Conservation (phyloP, 2,329 filamentous ascomycete species). For the Aspergillus fructus region DNA sequence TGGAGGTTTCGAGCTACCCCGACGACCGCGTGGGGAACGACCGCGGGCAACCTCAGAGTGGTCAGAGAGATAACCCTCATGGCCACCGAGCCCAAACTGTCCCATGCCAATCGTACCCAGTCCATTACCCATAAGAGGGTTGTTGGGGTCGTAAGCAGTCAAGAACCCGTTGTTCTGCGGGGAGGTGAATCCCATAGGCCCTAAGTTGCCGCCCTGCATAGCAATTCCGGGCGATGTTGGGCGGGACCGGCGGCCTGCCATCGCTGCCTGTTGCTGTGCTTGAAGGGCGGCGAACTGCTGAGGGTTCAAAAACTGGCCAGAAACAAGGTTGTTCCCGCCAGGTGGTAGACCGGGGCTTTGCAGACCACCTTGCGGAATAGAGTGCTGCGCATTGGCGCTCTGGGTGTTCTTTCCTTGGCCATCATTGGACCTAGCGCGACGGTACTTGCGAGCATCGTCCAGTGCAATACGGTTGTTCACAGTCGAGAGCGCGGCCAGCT, state of each 20-base stretch:
- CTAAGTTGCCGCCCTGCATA: constrained; percentile 66
- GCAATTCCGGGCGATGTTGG: constrained; percentile 86
- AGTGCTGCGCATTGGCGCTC: constrained; percentile 51
- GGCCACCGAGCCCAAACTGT: constrained; percentile 67
- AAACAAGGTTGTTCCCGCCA: constrained; percentile 75
- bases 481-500: constrained; percentile 91
- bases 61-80: constrained; percentile 89
- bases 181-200: constrained; percentile 71
- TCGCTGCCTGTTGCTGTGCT: constrained; percentile 58
- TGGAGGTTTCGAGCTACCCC: constrained; percentile 94
- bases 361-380: constrained; percentile 64
- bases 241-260: constrained; percentile 73
- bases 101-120: constrained; percentile 70
- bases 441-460: constrained; percentile 95
- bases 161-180: constrained; percentile 95
- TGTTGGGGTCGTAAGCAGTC: constrained; percentile 75
- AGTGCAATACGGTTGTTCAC: constrained; percentile 98
- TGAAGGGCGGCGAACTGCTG: constrained; percentile 84
- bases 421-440: constrained; percentile 85
- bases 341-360: constrained; percentile 64
- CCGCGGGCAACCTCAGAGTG: constrained; percentile 89
- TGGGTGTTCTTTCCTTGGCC: constrained; percentile 48
- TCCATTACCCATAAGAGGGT: constrained; percentile 68
- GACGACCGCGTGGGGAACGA: constrained; percentile 84
- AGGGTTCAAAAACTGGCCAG: constrained; percentile 80